phyloP scores from a whole-genome alignment of 441 rosid species.

The Syzygium malaccense region DNA sequence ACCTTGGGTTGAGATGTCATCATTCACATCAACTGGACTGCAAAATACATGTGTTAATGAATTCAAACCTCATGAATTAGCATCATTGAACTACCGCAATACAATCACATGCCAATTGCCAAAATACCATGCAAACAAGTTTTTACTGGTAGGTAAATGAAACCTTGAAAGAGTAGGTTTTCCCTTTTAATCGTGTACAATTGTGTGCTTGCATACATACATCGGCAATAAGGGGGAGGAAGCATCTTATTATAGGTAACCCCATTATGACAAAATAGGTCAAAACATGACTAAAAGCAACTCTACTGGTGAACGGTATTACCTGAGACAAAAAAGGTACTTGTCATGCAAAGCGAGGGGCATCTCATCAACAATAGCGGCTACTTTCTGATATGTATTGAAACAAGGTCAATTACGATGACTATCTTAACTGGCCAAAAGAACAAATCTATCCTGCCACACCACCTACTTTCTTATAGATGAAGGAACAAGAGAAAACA shows the following conservation, averaged over 20 bases:
- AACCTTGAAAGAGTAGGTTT: not conserved
- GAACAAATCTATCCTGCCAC: not conserved
- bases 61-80: slow-evolving; percentile 1
- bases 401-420: not conserved
- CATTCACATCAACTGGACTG: slow-evolving; percentile 80
- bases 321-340: slow-evolving; percentile 86
- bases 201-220: not conserved
- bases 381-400: slow-evolving; percentile 52
- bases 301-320: not conserved
- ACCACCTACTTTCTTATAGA: not conserved
- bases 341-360: slow-evolving; percentile 71
- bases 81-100: not conserved
- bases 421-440: not conserved
- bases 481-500: slow-evolving; percentile 4
- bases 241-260: not conserved
- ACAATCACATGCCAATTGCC: not conserved
- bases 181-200: not conserved
- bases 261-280: not conserved
- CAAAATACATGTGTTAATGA: slow-evolving; percentile 13
- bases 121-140: not conserved
- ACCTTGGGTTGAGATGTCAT: slow-evolving; percentile 76
- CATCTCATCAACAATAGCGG: slow-evolving; percentile 62
- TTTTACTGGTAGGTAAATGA: not conserved
- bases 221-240: not conserved
- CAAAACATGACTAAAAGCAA: not conserved